Percentiles rank a stretch among this genome's conserved stretches.
Conservation (phyloP, 1,139 yeast genomes). For the Eremothecium cymbalariae region DNA sequence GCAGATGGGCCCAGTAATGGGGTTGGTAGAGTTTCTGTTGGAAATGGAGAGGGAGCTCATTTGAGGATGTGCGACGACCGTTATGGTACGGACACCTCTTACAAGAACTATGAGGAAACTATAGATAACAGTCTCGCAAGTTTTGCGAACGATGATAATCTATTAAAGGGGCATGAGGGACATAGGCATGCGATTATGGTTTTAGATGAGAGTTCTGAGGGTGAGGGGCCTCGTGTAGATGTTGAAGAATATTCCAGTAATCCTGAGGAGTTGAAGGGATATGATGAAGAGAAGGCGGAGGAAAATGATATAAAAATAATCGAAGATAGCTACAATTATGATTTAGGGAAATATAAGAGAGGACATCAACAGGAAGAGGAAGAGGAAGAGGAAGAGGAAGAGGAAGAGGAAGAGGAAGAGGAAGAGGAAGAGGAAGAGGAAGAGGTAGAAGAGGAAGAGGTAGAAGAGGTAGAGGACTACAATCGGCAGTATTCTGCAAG, state of each 20-base stretch:
- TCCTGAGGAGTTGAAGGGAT: slow-evolving; percentile 2
- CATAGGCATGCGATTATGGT: neutral
- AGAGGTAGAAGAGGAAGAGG: slow-evolving; percentile 2
- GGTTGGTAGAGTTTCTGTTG: slow-evolving; percentile 8
- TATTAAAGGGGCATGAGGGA: neutral
- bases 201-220: neutral
- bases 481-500: too few relatives aligned
- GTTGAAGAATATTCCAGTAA: neutral
- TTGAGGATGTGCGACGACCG: too few relatives aligned
- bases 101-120: slow-evolving; percentile 16
- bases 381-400: neutral
- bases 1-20: too few relatives aligned
- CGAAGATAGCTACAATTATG: neutral
- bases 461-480: slow-evolving; percentile 1
- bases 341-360: neutral
- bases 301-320: neutral
- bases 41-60: slow-evolving; percentile 4
- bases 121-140: slow-evolving; percentile 13
- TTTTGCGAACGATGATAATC: slow-evolving; percentile 8
- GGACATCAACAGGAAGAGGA: slow-evolving; percentile 3
- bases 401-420: slow-evolving; percentile 1
- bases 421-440: slow-evolving; percentile 1
- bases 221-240: neutral
- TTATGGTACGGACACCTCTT: slow-evolving; percentile 15
- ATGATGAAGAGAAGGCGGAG: slow-evolving; percentile 1